Percentiles rank a stretch among this genome's conserved stretches.
phyloP scores from a whole-genome alignment of 2,329 filamentous ascomycete genomes.

The Diaporthe caulivora region DNA sequence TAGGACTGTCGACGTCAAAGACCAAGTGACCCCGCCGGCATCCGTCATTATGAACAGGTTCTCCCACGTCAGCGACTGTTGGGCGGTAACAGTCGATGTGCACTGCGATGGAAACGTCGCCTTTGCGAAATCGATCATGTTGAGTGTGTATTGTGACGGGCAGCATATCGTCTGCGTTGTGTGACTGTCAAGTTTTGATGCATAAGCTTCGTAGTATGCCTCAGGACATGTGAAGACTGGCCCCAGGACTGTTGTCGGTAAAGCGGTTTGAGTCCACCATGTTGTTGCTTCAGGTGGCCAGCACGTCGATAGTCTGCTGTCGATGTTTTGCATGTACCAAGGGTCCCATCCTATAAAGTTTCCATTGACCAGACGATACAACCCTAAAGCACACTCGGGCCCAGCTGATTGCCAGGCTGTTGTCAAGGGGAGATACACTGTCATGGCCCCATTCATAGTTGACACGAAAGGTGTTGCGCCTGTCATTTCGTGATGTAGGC shows the following conservation, averaged over 20 bases:
- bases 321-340: slow-evolving; percentile 16
- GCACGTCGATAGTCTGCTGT: slow-evolving; percentile 18
- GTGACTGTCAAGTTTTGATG: not conserved
- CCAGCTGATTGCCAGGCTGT: slow-evolving; percentile 21
- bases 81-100: slow-evolving; percentile 18
- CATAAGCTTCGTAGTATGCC: slow-evolving; percentile 18
- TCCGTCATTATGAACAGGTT: not conserved
- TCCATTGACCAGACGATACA: slow-evolving; percentile 28
- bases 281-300: slow-evolving; percentile 35
- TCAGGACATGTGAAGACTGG: slow-evolving; percentile 21
- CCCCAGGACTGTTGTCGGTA: slow-evolving; percentile 5
- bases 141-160: slow-evolving; percentile 29
- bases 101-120: slow-evolving; percentile 31
- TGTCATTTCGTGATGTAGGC: not conserved
- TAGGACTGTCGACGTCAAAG: not conserved
- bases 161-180: slow-evolving; percentile 33
- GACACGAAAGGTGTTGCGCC: slow-evolving; percentile 23
- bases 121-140: slow-evolving; percentile 5
- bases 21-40: too few relatives aligned
- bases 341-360: slow-evolving; percentile 34
- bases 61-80: slow-evolving; percentile 15
- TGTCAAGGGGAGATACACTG: slow-evolving; percentile 25
- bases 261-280: slow-evolving; percentile 33
- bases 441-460: slow-evolving; percentile 24
- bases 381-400: slow-evolving; percentile 13